Evolutionary conservation across 495 filamentous ascomycete genomes (phyloP), one percentile per base, ranked within the genome.

Genomic region (Elasticomyces elasticus): DNA sequence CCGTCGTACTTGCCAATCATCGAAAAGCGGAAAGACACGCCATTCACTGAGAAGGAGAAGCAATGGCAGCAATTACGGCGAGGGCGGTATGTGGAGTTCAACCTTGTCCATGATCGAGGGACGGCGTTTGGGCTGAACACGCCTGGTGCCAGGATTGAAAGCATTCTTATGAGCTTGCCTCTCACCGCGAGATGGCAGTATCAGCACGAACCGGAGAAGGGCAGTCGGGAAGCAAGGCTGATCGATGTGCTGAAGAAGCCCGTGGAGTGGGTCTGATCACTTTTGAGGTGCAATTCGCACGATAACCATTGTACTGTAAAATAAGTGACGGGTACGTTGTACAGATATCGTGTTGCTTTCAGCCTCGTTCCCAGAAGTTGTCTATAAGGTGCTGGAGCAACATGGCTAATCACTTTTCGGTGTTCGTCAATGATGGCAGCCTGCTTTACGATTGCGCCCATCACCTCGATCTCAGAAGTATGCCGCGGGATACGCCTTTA

Each of bases 71-170:
- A 97, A 73, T 74, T 99, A 55, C 78, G 92, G 26, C 76, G 92
- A 46, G 92, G 94, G 30, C 74, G 85, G 60, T 99, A 99, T 69
- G 94, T 99, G 24, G 92, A 99, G 68, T 99, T 99, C 70, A 99
- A 99, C 71, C 78, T 99, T 17, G 86, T 99, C 44, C 89, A 99
- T 71, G 92, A 99, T 72, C 81, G 92, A 25, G 92, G 92, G 12
- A 99, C 92, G 5, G 84, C 85, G 45, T 99, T 99, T 67, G 92
- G 92, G 0, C 71, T 99, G 51, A 90, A 89, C 59, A 95, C 94
- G 0, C 94, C 92, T 2, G 87, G 87, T 55, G 85, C 89, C 10
- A 78, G 92, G 51, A 79, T 99, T 5, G 92, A 98, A 73, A 94
- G 88, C 71, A 97, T 99, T 51, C 69, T 99, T 59, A 96, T 99